These are phyloP conservation scores for Aspergillus heteromorphus DNA, from an alignment of 495 filamentous ascomycete species.

Conservation along the genomic window DNA sequence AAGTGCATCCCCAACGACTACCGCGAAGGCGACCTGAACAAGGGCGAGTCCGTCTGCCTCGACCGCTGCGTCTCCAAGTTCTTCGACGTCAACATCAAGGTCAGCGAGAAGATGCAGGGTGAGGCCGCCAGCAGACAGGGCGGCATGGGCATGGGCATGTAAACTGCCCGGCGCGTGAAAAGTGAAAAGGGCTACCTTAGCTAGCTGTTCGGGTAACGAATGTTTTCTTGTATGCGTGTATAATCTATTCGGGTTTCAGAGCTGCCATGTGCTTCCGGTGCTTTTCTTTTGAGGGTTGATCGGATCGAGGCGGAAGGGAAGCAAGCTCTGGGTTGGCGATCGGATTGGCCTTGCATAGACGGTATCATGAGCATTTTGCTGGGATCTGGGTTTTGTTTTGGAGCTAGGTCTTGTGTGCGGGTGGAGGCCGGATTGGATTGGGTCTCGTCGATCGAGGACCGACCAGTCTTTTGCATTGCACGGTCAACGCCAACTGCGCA, in stretches of 20 bases:
- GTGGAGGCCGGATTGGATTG: neutral
- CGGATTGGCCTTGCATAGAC: neutral
- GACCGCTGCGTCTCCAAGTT: conserved; percentile 96
- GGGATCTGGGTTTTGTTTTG: neutral
- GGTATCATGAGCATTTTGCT: neutral
- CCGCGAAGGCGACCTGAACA: conserved; percentile 92
- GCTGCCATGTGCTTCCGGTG: conserved; percentile 1
- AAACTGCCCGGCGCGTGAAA: conserved; percentile 23
- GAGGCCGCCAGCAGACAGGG: conserved; percentile 50
- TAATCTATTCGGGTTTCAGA: conserved; percentile 7
- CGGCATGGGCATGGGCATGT: conserved; percentile 50
- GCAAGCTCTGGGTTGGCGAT: neutral
- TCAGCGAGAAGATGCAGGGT: conserved; percentile 74
- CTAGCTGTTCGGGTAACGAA: conserved; percentile 7
- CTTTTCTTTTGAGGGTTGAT: neutral
- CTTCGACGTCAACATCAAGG: conserved; percentile 96
- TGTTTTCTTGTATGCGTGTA: neutral
- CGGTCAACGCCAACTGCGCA: neutral
- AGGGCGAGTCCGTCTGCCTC: conserved; percentile 95
- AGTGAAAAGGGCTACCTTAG: too few species aligned
- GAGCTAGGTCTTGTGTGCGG: neutral
- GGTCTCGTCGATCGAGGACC: neutral
- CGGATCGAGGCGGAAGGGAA: neutral
- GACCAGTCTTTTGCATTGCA: conserved; percentile 1
- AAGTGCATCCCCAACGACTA: conserved; percentile 91